phyloP scores from a whole-genome alignment of 345 rosid genomes.

The Microcos paniculata region DNA sequence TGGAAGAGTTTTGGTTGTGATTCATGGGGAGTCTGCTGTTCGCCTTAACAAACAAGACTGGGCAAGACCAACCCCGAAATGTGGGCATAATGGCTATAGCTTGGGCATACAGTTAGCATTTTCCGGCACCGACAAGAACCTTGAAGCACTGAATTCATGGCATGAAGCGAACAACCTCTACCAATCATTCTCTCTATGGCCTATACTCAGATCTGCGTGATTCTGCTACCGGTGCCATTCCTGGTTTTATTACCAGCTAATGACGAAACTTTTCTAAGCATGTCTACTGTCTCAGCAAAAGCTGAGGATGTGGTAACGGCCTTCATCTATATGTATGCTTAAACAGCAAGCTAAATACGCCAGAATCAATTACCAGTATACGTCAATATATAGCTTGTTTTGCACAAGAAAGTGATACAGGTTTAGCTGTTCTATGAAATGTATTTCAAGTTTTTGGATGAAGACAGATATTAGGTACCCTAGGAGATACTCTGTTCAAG shows the following conservation, averaged over 20 bases:
- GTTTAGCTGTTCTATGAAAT: neutral
- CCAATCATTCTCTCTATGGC: slow-evolving; percentile 56
- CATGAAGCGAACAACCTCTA: slow-evolving; percentile 74
- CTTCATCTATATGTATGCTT: neutral
- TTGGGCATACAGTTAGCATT: slow-evolving; percentile 68
- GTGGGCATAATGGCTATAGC: slow-evolving; percentile 56
- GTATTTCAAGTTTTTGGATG: too few species aligned
- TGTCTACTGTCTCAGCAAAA: neutral
- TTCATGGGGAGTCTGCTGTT: slow-evolving; percentile 37
- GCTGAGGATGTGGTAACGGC: neutral
- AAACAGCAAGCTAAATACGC: neutral
- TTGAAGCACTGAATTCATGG: slow-evolving; percentile 77
- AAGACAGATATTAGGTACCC: too few species aligned
- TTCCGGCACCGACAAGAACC: slow-evolving; percentile 83
- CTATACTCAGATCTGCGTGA: slow-evolving; percentile 45
- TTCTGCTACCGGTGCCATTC: slow-evolving; percentile 19
- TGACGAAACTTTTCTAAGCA: slow-evolving; percentile 15
- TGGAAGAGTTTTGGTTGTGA: slow-evolving; percentile 88
- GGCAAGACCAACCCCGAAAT: slow-evolving; percentile 56
- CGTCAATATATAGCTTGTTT: too few species aligned
- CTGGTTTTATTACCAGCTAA: slow-evolving; percentile 23
- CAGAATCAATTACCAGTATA: neutral
- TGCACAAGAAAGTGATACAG: too few species aligned
- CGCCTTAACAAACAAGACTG: slow-evolving; percentile 68
- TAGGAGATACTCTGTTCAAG: too few species aligned